These are phyloP conservation scores for Gracilaria gracilis DNA, from an alignment of 23 red algal genomes.

Conservation along the genomic window DNA sequence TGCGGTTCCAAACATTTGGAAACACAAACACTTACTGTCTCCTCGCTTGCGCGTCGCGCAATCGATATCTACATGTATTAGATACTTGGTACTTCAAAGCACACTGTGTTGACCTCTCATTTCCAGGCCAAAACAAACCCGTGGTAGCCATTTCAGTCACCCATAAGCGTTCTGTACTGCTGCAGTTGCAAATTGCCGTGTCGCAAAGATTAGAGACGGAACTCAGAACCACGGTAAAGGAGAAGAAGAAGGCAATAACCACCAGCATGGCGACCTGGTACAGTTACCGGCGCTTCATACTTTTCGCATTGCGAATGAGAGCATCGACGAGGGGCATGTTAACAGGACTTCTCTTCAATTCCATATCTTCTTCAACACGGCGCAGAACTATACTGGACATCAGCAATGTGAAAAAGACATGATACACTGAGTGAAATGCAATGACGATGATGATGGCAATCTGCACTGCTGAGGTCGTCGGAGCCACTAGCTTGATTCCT, in stretches of 20 bases:
- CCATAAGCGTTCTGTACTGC: background rate
- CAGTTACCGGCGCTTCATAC: background rate
- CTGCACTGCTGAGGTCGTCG: conserved; percentile 19
- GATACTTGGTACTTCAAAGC: background rate
- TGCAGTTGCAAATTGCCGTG: background rate
- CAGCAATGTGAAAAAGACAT: conserved; percentile 71
- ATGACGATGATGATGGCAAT: conserved; percentile 43
- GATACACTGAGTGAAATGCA: conserved; percentile 58
- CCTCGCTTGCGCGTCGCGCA: background rate
- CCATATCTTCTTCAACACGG: conserved; percentile 11
- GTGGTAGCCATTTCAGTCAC: background rate
- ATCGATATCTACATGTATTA: background rate
- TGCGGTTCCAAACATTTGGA: background rate
- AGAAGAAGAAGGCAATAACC: too few relatives aligned
- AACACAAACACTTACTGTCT: conserved; percentile 6
- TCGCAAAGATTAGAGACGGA: background rate
- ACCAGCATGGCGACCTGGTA: background rate
- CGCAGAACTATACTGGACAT: conserved; percentile 30
- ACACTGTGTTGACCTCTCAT: conserved; percentile 1
- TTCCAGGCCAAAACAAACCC: background rate
- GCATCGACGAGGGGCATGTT: conserved; percentile 38
- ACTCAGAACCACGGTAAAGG: too few relatives aligned
- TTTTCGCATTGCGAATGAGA: conserved; percentile 32
- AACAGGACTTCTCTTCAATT: conserved; percentile 31
- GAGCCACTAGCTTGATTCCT: conserved; percentile 10